A percentile compares a stretch with the other conserved stretches of the same genome.
These are phyloP conservation scores for Cadophora luteo-olivacea DNA, from an alignment of 2,329 filamentous ascomycete species.

Conservation along the genomic window DNA sequence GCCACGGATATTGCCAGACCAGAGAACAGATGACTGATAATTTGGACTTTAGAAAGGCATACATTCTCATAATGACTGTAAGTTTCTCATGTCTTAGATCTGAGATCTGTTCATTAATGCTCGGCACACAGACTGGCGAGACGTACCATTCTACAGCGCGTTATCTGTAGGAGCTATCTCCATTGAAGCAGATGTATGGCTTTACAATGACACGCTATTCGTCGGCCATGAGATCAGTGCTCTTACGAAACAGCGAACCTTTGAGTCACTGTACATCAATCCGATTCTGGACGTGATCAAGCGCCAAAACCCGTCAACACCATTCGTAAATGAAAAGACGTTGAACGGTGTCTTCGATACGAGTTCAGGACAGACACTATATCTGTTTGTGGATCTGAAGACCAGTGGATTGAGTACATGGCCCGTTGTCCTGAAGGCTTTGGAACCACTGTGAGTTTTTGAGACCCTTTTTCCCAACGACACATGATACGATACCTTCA, in stretches of 20 bases:
- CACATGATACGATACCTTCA: not conserved
- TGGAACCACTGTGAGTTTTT: constrained; percentile 60
- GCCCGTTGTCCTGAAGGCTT: constrained; percentile 59
- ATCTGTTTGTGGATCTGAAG: constrained; percentile 70
- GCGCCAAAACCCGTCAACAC: constrained; percentile 42
- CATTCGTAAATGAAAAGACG: constrained; percentile 54
- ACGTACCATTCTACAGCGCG: constrained; percentile 41
- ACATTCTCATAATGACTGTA: constrained; percentile 67
- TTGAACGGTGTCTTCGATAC: constrained; percentile 69
- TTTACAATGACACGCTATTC: constrained; percentile 39
- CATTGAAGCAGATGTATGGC: constrained; percentile 42
- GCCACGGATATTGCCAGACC: not conserved
- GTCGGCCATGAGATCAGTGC: constrained; percentile 40
- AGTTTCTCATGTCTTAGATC: constrained; percentile 57
- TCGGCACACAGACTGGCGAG: constrained; percentile 56
- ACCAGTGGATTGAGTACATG: constrained; percentile 62
- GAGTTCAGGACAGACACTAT: constrained; percentile 60
- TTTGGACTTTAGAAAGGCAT: constrained; percentile 51
- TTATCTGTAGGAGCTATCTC: constrained; percentile 38
- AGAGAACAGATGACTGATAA: not conserved
- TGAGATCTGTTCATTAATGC: constrained; percentile 47
- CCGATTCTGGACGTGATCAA: constrained; percentile 39
- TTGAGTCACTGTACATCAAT: constrained; percentile 41
- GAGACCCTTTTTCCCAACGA: constrained; percentile 37
- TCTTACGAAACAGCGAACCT: constrained; percentile 36